Evolutionary conservation across 441 rosid species (phyloP).

Genomic region (Viola pubescens): DNA sequence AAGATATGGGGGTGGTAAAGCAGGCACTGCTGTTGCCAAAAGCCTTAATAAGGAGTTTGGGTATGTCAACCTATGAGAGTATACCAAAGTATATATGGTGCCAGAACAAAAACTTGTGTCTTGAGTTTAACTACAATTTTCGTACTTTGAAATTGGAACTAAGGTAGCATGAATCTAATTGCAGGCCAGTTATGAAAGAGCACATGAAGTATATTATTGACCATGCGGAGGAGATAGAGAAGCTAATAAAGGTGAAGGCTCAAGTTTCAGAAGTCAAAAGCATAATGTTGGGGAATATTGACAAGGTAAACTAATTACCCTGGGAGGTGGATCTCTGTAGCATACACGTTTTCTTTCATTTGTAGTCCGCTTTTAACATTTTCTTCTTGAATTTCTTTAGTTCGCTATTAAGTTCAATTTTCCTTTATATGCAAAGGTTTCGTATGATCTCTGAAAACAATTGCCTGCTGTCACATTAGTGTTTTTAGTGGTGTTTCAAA

Average conservation of each 20-base stretch:
- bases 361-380: constrained; percentile 1
- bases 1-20: constrained; percentile 88
- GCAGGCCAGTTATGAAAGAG: constrained; percentile 81
- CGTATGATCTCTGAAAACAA: no score
- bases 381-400: background rate
- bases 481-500: no score
- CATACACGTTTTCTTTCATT: background rate
- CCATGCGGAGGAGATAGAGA: constrained; percentile 81
- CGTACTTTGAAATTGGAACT: no score
- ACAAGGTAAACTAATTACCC: constrained; percentile 42
- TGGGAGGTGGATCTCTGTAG: background rate
- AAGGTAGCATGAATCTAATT: constrained; percentile 2
- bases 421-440: no score
- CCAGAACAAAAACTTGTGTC: background rate
- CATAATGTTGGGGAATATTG: constrained; percentile 75
- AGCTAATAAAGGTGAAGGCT: constrained; percentile 80
- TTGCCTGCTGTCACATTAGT: no score
- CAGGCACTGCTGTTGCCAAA: constrained; percentile 79
- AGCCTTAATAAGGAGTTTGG: constrained; percentile 92
- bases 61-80: constrained; percentile 27
- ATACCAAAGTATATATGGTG: background rate
- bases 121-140: constrained; percentile 4
- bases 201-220: constrained; percentile 84
- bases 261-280: constrained; percentile 91
- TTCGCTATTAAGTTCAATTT: background rate